A percentile compares a stretch with the other conserved stretches of the same genome.
Evolutionary conservation across 2,329 filamentous ascomycete species (phyloP).

Genomic region (Chrysoporthe deuterocubensis): DNA sequence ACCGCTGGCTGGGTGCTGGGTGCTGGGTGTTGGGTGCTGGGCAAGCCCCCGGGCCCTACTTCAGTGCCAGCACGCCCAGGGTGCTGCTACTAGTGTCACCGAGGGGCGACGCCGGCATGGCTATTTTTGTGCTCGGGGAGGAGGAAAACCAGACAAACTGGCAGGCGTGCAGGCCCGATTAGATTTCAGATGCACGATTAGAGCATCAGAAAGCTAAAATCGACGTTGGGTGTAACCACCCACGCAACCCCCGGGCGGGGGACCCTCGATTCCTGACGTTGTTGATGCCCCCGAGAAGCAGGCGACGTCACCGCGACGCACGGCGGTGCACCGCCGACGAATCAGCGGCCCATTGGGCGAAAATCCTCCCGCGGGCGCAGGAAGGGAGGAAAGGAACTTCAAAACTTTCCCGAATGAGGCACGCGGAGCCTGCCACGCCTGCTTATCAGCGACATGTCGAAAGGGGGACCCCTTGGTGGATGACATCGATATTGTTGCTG

Average conservation of each 20-base stretch:
- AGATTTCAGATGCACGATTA: too few relatives aligned
- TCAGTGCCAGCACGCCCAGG: too few relatives aligned
- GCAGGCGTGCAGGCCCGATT: too few relatives aligned
- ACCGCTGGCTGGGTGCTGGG: too few relatives aligned
- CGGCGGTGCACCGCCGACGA: slow-evolving; percentile 11
- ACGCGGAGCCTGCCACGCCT: background rate
- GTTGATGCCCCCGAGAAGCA: background rate
- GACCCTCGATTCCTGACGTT: background rate
- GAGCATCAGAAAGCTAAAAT: too few relatives aligned
- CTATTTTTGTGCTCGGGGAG: too few relatives aligned
- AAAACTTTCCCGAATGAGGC: background rate
- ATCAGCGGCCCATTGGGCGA: slow-evolving; percentile 1
- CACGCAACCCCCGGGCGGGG: background rate
- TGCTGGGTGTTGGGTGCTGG: too few relatives aligned
- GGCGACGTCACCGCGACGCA: slow-evolving; percentile 17
- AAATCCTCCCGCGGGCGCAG: slow-evolving; percentile 13
- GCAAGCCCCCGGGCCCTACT: too few relatives aligned
- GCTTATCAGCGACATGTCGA: too few relatives aligned
- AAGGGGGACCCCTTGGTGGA: background rate
- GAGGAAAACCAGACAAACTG: too few relatives aligned
- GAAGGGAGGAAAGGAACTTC: background rate
- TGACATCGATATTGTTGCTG: slow-evolving; percentile 10
- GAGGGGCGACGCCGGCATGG: too few relatives aligned
- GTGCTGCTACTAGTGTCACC: too few relatives aligned
- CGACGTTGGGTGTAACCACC: background rate